These are phyloP conservation scores for Fusarium kyushuense DNA, from an alignment of 2,329 filamentous ascomycete species.

Conservation along the genomic window DNA sequence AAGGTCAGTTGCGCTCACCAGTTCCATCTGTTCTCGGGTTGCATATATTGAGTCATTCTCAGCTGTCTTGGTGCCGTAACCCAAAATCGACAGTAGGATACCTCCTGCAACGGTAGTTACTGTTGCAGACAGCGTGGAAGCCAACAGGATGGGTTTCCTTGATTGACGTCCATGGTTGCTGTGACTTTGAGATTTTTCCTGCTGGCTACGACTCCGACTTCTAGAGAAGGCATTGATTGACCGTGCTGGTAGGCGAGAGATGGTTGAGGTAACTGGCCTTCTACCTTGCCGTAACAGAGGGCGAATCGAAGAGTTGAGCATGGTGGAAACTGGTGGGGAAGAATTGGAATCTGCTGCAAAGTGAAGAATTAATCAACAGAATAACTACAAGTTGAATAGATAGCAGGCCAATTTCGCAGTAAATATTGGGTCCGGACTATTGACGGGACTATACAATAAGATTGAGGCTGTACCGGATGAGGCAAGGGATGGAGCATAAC, in stretches of 20 bases:
- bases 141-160: background rate
- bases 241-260: background rate
- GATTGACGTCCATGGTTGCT: background rate
- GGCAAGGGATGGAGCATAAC: background rate
- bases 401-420: background rate
- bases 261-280: background rate
- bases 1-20: background rate
- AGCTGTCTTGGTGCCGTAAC: background rate
- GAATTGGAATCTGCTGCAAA: background rate
- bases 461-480: background rate
- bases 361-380: background rate
- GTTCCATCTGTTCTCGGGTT: conserved; percentile 1
- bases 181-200: rapidly evolving
- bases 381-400: background rate
- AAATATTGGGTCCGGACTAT: background rate
- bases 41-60: background rate
- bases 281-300: background rate
- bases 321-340: background rate
- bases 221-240: background rate
- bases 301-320: background rate
- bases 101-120: background rate
- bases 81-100: background rate
- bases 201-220: background rate
- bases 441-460: too few relatives aligned
- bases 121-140: conserved; percentile 4